These are phyloP conservation scores for Saccharum spontaneum DNA, from an alignment of 176 grass and related monocot species.

Conservation along the genomic window DNA sequence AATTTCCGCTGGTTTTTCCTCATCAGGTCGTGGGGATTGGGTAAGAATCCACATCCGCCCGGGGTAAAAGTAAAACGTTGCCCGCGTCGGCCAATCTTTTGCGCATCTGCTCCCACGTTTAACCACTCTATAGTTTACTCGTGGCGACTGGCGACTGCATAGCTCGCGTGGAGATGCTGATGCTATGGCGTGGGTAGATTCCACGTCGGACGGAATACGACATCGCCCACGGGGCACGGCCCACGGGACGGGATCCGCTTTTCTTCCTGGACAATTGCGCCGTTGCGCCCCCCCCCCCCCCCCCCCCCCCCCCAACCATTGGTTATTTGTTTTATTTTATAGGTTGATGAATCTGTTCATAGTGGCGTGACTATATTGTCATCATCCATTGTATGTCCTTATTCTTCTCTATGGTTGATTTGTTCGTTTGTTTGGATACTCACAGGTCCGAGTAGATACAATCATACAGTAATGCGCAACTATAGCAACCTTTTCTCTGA, in stretches of 20 bases:
- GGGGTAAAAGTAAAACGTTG: too few relatives aligned
- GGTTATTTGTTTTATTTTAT: too few relatives aligned
- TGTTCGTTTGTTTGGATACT: neutral
- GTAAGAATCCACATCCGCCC: neutral
- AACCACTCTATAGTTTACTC: neutral
- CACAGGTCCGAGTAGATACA: neutral
- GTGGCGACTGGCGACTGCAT: neutral
- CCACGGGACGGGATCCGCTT: too few relatives aligned
- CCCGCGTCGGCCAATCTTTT: neutral
- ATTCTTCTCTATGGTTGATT: too few relatives aligned
- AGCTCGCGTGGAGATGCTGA: neutral
- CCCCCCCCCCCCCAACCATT: too few relatives aligned
- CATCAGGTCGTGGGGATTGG: neutral
- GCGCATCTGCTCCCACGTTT: neutral
- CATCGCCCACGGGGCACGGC: too few relatives aligned
- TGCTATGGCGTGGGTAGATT: slow-evolving; percentile 20
- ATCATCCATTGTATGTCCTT: neutral
- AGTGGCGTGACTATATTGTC: neutral
- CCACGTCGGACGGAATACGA: slow-evolving; percentile 1
- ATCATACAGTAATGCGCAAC: neutral
- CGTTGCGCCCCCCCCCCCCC: too few relatives aligned
- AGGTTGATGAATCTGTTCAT: too few relatives aligned
- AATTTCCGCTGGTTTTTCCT: neutral
- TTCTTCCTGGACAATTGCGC: too few relatives aligned
- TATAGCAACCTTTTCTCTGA: too few relatives aligned